Evolutionary conservation across 139 green algal genomes (phyloP).

Genomic region (Tetradesmus lagerheimii): DNA sequence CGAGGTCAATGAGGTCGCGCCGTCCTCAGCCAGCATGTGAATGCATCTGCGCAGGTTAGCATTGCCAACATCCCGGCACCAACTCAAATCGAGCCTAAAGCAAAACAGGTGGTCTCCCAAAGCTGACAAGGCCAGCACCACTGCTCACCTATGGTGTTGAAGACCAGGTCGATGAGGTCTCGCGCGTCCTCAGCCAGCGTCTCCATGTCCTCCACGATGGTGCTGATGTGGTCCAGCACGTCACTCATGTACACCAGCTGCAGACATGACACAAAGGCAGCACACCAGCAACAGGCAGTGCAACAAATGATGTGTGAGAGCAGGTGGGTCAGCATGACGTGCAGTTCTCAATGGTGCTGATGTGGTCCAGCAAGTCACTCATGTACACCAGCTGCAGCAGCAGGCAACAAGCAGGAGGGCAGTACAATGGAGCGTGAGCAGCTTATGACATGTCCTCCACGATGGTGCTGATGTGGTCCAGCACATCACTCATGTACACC

Average conservation of each 20-base stretch:
- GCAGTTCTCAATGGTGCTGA: too few relatives aligned
- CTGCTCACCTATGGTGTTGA: conserved; percentile 37
- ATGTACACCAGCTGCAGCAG: too few relatives aligned
- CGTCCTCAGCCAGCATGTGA: too few relatives aligned
- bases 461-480: conserved; percentile 43
- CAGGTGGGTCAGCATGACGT: too few relatives aligned
- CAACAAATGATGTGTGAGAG: too few relatives aligned
- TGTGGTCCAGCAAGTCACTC: too few relatives aligned
- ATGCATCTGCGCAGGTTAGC: too few relatives aligned
- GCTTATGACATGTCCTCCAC: conserved; percentile 7
- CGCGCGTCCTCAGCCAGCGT: neutral
- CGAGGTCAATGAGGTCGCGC: too few relatives aligned
- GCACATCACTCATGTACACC: conserved; percentile 36
- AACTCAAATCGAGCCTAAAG: too few relatives aligned
- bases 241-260: conserved; percentile 40
- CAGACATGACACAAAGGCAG: neutral
- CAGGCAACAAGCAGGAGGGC: neutral
- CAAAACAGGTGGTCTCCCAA: too few relatives aligned
- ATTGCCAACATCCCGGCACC: too few relatives aligned
- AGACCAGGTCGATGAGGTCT: conserved; percentile 42
- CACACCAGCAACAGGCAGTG: neutral
- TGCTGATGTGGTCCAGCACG: conserved; percentile 45
- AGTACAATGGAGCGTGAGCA: neutral
- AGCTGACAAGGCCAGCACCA: too few relatives aligned
- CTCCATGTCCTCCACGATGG: conserved; percentile 44